Percentiles rank a stretch among this genome's conserved stretches.
phyloP scores from a whole-genome alignment of 371 early-diverging fungal species.

The Mortierella sp. region DNA sequence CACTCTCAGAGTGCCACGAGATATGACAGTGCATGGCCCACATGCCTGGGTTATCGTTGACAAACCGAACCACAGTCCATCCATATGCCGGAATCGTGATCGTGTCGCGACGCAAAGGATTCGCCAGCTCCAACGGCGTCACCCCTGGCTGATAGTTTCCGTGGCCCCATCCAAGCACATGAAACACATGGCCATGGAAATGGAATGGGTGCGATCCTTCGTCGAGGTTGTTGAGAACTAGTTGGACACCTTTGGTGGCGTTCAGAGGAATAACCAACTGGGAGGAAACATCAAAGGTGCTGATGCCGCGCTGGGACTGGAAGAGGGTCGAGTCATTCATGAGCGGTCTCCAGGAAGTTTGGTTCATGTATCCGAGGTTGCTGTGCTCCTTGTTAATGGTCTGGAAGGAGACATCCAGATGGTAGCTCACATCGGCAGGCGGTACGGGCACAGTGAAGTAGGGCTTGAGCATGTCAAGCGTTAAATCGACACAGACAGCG shows the following conservation, averaged over 20 bases:
- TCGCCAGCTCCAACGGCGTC: conserved; percentile 34
- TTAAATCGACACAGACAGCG: conserved; percentile 30
- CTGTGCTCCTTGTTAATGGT: conserved; percentile 19
- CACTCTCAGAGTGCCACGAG: conserved; percentile 80
- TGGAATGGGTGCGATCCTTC: conserved; percentile 62
- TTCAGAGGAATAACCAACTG: conserved; percentile 32
- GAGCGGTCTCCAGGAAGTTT: conserved; percentile 38
- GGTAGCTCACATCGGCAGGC: conserved; percentile 13
- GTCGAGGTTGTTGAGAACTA: conserved; percentile 34
- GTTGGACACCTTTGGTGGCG: conserved; percentile 27
- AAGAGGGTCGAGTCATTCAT: conserved; percentile 31
- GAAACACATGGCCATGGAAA: conserved; percentile 76
- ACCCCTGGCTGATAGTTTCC: conserved; percentile 58
- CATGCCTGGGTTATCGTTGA: conserved; percentile 82
- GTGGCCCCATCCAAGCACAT: conserved; percentile 66
- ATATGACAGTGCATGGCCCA: conserved; percentile 89
- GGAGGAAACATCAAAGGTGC: conserved; percentile 21
- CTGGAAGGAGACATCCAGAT: conserved; percentile 30
- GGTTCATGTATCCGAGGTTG: conserved; percentile 35
- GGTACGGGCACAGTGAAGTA: conserved; percentile 21
- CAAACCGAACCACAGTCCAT: conserved; percentile 75
- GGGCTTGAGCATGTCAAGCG: conserved; percentile 40
- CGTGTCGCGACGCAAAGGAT: conserved; percentile 78
- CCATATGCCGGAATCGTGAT: conserved; percentile 69
- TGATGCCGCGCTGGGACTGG: conserved; percentile 28